Evolutionary conservation across 495 filamentous ascomycete species (phyloP).

Genomic region (Delitschia confertaspora): DNA sequence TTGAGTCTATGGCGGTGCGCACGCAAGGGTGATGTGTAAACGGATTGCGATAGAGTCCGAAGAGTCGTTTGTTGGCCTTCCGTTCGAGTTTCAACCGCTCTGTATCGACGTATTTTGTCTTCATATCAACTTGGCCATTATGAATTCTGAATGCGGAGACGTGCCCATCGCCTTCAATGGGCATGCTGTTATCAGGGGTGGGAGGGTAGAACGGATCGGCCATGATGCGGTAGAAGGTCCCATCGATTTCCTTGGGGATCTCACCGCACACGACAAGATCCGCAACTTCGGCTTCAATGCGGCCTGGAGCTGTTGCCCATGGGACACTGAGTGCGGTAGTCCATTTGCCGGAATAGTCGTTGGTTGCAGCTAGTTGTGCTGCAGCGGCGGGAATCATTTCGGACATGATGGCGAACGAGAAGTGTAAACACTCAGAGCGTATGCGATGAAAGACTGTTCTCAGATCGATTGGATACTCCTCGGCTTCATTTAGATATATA

Average conservation of each 20-base stretch:
- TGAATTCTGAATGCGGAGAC: conserved; percentile 30
- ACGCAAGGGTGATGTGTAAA: conserved; percentile 47
- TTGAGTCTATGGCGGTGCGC: conserved; percentile 41
- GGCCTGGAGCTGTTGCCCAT: too few relatives aligned
- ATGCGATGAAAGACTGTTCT: too few relatives aligned
- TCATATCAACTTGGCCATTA: conserved; percentile 29
- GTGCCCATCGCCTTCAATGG: conserved; percentile 18
- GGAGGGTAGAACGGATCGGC: conserved; percentile 31
- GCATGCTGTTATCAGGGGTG: background rate
- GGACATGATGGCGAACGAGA: too few relatives aligned
- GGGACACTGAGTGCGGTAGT: too few relatives aligned
- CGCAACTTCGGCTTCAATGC: conserved; percentile 18
- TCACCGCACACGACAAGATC: conserved; percentile 22
- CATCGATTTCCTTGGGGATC: conserved; percentile 33
- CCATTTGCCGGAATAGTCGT: too few relatives aligned
- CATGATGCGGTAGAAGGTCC: conserved; percentile 33
- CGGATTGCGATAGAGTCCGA: conserved; percentile 46
- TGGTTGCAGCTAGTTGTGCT: too few relatives aligned
- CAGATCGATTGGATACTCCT: too few relatives aligned
- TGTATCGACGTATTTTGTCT: conserved; percentile 47
- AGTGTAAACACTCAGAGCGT: too few relatives aligned
- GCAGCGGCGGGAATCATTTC: too few relatives aligned
- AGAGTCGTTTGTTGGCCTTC: conserved; percentile 35
- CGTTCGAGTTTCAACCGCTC: conserved; percentile 42
- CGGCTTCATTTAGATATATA: too few relatives aligned